Conservation (phyloP, 139 green algal genomes). For the Micractinium conductrix region DNA sequence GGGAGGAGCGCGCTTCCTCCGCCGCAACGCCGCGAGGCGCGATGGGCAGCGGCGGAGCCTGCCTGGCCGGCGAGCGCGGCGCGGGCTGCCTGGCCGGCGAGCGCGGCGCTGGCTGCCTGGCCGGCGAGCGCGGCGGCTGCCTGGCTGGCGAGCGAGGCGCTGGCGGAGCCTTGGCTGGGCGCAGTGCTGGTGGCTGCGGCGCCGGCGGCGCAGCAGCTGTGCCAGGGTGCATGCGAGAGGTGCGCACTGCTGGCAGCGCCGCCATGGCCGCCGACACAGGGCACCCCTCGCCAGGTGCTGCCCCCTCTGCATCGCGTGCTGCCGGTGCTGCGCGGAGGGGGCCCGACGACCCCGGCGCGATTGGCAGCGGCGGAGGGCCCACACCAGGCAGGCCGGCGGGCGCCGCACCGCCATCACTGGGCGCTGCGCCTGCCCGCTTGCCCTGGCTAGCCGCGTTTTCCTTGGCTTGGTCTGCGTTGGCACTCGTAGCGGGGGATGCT, state of each 20-base stretch:
- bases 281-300: background rate
- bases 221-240: background rate
- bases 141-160: background rate
- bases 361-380: background rate
- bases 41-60: constrained; percentile 21
- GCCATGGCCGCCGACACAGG: constrained; percentile 1
- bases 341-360: background rate
- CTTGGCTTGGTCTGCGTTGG: no score
- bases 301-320: background rate
- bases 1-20: background rate
- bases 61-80: background rate
- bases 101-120: background rate
- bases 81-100: background rate
- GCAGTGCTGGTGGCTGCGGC: background rate
- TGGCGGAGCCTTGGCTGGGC: background rate
- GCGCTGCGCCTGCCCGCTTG: no score
- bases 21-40: background rate
- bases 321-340: no score
- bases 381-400: no score
- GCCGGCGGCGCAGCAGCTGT: background rate
- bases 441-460: no score
- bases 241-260: constrained; percentile 15
- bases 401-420: no score
- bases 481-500: no score
- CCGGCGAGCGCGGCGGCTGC: background rate